Base-by-base conservation (phyloP, 768 basidiomycete genomes). In the Lactifluus piperatus region DNA sequence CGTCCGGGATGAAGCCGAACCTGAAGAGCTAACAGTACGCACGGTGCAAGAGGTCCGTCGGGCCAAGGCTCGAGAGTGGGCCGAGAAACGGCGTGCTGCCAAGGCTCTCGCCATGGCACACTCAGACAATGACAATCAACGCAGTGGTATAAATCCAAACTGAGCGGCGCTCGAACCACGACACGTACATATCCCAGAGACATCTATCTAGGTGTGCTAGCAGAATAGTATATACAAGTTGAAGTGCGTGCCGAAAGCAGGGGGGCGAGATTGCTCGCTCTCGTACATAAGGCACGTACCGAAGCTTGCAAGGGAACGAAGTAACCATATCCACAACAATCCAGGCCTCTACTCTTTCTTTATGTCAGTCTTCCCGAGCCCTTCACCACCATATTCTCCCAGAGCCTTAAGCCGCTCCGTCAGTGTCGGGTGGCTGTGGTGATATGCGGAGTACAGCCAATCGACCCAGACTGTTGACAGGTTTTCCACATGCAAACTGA, bases 401-500 rank as follows among this genome's bases (percentile, higher is more conserved):
- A 97, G 78, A 2, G 83, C 91, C 63, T 81, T 84, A 67, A 97
- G 75, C 8, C 94, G 81, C 74, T 99, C 94, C 37, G 89, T 87
- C 64, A 99, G 71, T 2, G 93, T 97, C 5, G 95, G 95, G 72
- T 99, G 95, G 48, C 90, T 94, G 72, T 97, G 92, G 71, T 97
- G 92, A 66, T 92, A 97, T 22, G 91, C 90, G 51, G 93, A 97
- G 74, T 95, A 97, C 84, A 93, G 71, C 88, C 89, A 91, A 70
- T 97, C 94, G 14, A 93, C 91, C 85, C 92, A 92, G 48, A 97
- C 89, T 1, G 91, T 93, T 49, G 88, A 88, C 67, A 97, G 70
- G 69, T 98, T 97, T 76, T 94, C 88, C 58, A 91, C 86, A 68
- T 97, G 94, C 22, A 98, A 79, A 48, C 84, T 79, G 64, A 91